Evolutionary conservation across 2,329 filamentous ascomycete genomes (phyloP), one percentile per base, ranked within the genome.

Genomic region (Fusarium secorum): DNA sequence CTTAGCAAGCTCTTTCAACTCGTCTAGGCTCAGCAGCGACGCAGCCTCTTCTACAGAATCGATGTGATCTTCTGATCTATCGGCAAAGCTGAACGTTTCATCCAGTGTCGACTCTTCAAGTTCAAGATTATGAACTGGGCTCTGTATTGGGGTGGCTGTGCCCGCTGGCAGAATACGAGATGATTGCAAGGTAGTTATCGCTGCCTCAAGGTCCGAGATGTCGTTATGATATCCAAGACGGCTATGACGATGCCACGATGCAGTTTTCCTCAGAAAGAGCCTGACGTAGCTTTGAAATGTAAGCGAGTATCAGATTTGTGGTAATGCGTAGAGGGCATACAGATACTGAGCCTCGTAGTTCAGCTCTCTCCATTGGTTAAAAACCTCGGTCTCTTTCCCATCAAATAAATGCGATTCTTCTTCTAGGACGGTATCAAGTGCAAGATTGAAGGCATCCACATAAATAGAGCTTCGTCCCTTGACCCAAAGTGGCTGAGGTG

Each of bases 401-500:
- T 96, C 88, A 78, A 98, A 99, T 0, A 99, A 83, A 80, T 97
- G 93, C 1, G 88, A 87, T 80, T 99, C 96, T 62, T 98, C 93
- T 52, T 93, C 90, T 17, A 98, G 82, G 7, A 99, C 96, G 1
- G 93, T 97, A 64, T 95, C 91, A 52, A 99, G 83, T 4, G 95
- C 94, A 18, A 98, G 85, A 76, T 97, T 97, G 84, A 99, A 99
- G 1, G 96, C 96, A 81, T 99, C 96, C 22, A 98, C 94, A 76
- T 99, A 99, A 60, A 99, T 93, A 3, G 95, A 98, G 76, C 91
- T 97, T 78, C 89, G 90, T 1, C 94, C 93, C 75, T 86, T 89
- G 8, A 90, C 81, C 93, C 93, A 97, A 65, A 65, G 52, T 8
- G 78, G 73, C 8, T 66, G 76, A 69, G 61, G 78, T 69, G 86